phyloP scores from a whole-genome alignment of 306 rosid species.

The Prosopis cineraria region DNA sequence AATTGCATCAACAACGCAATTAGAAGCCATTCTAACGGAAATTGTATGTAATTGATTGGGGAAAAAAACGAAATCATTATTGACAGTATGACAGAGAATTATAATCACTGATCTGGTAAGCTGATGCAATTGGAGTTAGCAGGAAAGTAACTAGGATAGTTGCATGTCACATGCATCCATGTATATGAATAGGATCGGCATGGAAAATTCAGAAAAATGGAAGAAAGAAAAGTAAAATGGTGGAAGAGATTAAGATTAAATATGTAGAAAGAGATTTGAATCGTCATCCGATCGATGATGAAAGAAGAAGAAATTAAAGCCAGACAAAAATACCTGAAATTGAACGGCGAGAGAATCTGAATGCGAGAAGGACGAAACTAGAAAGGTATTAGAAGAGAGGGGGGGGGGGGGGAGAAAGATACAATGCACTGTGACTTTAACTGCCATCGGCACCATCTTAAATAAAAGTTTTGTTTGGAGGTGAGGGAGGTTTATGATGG shows the following conservation, averaged over 20 bases:
- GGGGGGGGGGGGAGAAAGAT: neutral
- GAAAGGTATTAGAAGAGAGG: neutral
- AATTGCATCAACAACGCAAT: neutral
- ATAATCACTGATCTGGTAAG: neutral
- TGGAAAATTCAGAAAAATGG: constrained; percentile 1
- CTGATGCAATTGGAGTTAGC: neutral
- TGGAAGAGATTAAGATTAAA: neutral
- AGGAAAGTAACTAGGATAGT: neutral
- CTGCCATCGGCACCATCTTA: constrained; percentile 36
- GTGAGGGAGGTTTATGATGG: neutral
- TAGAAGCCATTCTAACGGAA: neutral
- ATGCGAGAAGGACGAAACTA: neutral
- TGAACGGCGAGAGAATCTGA: constrained; percentile 4
- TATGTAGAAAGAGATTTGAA: neutral
- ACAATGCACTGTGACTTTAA: constrained; percentile 29
- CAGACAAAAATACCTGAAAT: constrained; percentile 33
- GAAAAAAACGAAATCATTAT: neutral
- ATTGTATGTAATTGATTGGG: neutral
- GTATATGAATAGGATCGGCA: constrained; percentile 9
- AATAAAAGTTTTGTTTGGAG: constrained; percentile 17
- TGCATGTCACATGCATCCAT: constrained; percentile 53
- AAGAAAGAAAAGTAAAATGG: constrained; percentile 1
- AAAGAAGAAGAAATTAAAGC: neutral
- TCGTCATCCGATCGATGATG: neutral
- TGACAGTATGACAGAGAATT: constrained; percentile 8